phyloP scores from a whole-genome alignment of 169 alveolate genomes.

The Plasmodium gonderi region DNA sequence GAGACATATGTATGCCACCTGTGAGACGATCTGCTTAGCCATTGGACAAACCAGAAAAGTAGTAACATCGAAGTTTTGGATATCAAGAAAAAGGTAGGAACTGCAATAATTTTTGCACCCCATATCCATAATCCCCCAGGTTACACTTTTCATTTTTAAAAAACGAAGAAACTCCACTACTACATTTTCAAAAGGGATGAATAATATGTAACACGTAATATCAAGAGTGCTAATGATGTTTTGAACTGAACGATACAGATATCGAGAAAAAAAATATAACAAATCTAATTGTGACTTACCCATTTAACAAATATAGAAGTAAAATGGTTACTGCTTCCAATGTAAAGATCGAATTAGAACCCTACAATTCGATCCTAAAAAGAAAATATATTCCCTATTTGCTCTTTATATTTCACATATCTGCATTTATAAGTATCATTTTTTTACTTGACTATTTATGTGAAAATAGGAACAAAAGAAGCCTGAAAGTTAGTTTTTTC shows the following conservation, averaged over 20 bases:
- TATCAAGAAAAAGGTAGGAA: not conserved
- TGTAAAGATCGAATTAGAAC: conserved; percentile 18
- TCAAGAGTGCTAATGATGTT: not conserved
- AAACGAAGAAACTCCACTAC: no score
- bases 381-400: conserved; percentile 50
- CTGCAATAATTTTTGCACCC: not conserved
- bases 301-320: not conserved
- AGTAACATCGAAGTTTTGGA: not conserved
- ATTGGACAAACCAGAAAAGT: not conserved
- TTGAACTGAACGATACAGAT: not conserved
- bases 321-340: conserved; percentile 21
- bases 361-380: conserved; percentile 27
- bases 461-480: not conserved
- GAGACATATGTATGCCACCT: not conserved
- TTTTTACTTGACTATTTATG: conserved; percentile 25
- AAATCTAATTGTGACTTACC: no score
- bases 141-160: no score
- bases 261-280: not conserved
- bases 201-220: not conserved
- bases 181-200: no score
- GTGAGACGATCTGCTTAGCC: not conserved
- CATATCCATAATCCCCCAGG: no score
- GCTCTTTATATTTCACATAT: conserved; percentile 17
- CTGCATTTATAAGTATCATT: conserved; percentile 34
- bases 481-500: conserved; percentile 1